Evolutionary conservation across 2,329 filamentous ascomycete genomes (phyloP).

Genomic region (Beauveria brongniartii): DNA sequence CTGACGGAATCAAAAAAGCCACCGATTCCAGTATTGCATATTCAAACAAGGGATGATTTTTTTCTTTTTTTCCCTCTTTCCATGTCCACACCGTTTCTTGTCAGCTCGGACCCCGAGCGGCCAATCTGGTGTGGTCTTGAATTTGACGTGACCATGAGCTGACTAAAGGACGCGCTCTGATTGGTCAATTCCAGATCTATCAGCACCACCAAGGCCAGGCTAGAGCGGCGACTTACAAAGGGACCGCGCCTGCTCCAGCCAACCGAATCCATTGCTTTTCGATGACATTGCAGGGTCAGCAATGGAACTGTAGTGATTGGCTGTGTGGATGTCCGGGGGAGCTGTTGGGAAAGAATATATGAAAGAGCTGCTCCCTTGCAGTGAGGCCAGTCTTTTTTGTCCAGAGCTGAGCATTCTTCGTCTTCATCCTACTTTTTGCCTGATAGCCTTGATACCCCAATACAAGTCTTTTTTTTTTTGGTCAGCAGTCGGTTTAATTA

Average conservation of each 20-base stretch:
- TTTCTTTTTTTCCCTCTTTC: neutral
- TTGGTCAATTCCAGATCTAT: conserved; percentile 17
- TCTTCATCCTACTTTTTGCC: neutral
- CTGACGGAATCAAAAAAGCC: neutral
- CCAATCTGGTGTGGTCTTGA: neutral
- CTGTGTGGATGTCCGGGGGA: neutral
- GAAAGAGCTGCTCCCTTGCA: neutral
- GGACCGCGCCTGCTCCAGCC: neutral
- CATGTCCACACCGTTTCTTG: neutral
- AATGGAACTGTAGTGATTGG: conserved; percentile 5
- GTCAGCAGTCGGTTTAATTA: too few species aligned
- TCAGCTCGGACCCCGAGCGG: neutral
- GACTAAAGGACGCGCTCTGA: conserved; percentile 25
- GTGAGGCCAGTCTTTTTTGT: neutral
- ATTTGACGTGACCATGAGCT: conserved; percentile 12
- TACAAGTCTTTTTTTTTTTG: too few species aligned
- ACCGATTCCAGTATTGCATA: neutral
- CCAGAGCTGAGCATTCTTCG: neutral
- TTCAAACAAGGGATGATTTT: neutral
- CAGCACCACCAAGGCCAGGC: neutral
- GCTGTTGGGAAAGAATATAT: conserved; percentile 1
- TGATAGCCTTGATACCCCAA: neutral
- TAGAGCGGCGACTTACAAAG: neutral
- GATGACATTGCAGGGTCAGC: conserved; percentile 4
- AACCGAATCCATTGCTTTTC: conserved; percentile 8